Conservation (phyloP, 768 basidiomycete genomes). For the Mrakia hoshinonis region DNA sequence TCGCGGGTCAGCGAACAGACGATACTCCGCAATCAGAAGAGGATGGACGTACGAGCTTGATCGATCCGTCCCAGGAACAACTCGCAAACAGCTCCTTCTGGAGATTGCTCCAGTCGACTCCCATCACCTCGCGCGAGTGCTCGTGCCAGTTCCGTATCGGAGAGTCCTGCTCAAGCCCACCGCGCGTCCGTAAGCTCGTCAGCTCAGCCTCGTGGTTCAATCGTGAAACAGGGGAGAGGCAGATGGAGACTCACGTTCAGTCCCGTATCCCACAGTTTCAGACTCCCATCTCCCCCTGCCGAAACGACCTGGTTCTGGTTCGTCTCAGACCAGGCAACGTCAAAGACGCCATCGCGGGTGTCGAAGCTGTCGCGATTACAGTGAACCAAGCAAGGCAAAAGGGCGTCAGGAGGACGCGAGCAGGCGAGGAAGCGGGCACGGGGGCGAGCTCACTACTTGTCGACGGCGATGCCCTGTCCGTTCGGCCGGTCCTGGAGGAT, state of each 20-base stretch:
- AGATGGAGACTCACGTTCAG: conserved; percentile 54
- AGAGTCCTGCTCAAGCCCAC: too few species aligned
- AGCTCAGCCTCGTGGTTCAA: not conserved
- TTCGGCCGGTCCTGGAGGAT: conserved; percentile 30
- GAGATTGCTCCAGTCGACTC: conserved; percentile 90
- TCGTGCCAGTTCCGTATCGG: conserved; percentile 91
- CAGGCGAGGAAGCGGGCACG: conserved; percentile 44
- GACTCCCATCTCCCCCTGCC: conserved; percentile 79
- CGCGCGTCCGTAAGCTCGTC: too few species aligned
- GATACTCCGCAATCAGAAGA: too few species aligned
- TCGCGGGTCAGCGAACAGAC: too few species aligned
- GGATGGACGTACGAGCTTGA: conserved; percentile 63
- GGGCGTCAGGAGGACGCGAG: not conserved
- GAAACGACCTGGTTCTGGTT: conserved; percentile 90
- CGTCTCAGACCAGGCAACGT: conserved; percentile 87
- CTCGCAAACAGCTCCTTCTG: conserved; percentile 69
- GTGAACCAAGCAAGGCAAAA: not conserved
- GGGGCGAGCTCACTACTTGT: conserved; percentile 39
- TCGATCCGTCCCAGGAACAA: conserved; percentile 67
- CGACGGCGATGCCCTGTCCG: conserved; percentile 30
- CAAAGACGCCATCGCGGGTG: conserved; percentile 80
- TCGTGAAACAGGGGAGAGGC: not conserved
- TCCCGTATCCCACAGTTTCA: conserved; percentile 82
- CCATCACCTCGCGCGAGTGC: conserved; percentile 84
- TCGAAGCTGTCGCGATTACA: conserved; percentile 55